A percentile compares a stretch with the other conserved stretches of the same genome.
phyloP scores from a whole-genome alignment of 73 alveolate species.

The Blepharisma japonicum region DNA sequence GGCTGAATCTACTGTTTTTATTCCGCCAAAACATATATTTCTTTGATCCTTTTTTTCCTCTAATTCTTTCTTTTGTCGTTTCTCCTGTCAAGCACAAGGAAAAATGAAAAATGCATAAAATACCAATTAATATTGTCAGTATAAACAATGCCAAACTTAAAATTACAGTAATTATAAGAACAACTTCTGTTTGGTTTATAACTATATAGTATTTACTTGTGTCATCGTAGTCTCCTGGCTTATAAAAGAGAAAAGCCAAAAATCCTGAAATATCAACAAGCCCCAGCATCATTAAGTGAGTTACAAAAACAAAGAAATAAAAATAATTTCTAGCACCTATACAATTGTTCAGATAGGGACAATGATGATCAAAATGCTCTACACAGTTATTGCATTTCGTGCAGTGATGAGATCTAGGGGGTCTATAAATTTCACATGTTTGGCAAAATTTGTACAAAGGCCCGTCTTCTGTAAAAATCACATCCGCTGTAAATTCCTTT shows the following conservation, averaged over 20 bases:
- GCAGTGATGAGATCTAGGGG: conserved; percentile 96
- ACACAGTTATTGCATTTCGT: conserved; percentile 95
- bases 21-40: too few species aligned
- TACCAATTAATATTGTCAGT: neutral
- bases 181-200: neutral
- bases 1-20: too few species aligned
- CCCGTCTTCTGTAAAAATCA: neutral
- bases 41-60: too few species aligned
- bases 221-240: neutral
- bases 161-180: conserved; percentile 8
- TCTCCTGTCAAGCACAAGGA: neutral
- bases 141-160: neutral
- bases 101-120: neutral
- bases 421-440: conserved; percentile 91
- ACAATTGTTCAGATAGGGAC: conserved; percentile 93
- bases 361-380: conserved; percentile 94
- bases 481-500: neutral
- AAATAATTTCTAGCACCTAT: conserved; percentile 78
- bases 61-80: conserved; percentile 8
- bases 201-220: neutral
- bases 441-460: conserved; percentile 66
- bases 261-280: neutral
- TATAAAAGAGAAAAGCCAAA: neutral
- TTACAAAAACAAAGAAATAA: conserved; percentile 37
- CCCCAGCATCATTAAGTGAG: neutral